Percentiles rank a stretch among this genome's conserved stretches.
Evolutionary conservation across 1,284 basidiomycete species (phyloP).

Genomic region (Cryptococcus sp.): DNA sequence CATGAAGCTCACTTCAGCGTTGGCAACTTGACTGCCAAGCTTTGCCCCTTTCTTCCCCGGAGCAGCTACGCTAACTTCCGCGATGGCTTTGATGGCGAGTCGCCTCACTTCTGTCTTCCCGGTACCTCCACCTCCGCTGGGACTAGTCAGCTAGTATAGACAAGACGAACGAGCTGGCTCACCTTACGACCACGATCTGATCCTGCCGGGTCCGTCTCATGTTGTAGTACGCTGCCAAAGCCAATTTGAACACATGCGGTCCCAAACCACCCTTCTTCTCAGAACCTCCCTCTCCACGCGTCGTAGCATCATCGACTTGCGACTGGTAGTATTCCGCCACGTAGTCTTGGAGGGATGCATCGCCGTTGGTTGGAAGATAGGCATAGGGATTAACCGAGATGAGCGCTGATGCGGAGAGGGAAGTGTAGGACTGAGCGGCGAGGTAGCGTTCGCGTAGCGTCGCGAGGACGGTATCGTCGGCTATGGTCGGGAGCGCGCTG

Average conservation of each 20-base stretch:
- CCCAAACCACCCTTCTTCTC: conserved; percentile 55
- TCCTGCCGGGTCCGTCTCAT: conserved; percentile 93
- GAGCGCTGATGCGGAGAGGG: conserved; percentile 67
- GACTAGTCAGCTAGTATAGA: background rate
- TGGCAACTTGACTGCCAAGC: conserved; percentile 79
- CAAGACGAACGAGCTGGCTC: conserved; percentile 35
- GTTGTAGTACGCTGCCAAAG: conserved; percentile 92
- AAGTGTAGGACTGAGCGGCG: conserved; percentile 78
- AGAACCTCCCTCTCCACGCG: conserved; percentile 24
- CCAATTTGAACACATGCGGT: conserved; percentile 85
- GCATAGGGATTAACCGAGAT: conserved; percentile 89
- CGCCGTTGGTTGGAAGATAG: conserved; percentile 75
- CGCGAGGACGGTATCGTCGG: conserved; percentile 56
- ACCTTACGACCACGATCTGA: conserved; percentile 84
- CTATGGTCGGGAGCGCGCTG: conserved; percentile 45
- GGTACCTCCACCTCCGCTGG: conserved; percentile 85
- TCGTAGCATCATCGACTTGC: conserved; percentile 57
- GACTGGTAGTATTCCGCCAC: conserved; percentile 67
- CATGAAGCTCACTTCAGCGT: conserved; percentile 63
- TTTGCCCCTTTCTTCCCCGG: conserved; percentile 94
- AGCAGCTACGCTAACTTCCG: conserved; percentile 82
- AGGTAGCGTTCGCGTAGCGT: conserved; percentile 84
- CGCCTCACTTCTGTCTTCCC: conserved; percentile 91
- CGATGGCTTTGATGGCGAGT: conserved; percentile 84
- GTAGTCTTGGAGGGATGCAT: conserved; percentile 79